Percentiles rank a stretch among this genome's conserved stretches.
Evolutionary conservation across 192 early-diverging fungal genomes (phyloP).

Genomic region (Coemansia sp.): DNA sequence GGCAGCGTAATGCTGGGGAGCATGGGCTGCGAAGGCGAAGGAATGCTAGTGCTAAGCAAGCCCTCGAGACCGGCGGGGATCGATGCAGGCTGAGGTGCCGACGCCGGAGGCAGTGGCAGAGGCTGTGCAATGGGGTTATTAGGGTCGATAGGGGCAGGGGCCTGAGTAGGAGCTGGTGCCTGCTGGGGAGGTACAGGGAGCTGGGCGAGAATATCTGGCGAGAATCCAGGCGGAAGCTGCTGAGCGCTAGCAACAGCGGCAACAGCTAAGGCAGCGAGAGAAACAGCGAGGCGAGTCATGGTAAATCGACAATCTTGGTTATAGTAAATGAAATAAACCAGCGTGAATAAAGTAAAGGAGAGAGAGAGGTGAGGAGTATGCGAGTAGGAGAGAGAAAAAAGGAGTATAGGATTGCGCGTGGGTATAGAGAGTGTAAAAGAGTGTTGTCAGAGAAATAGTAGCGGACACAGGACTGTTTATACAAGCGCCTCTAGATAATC

Average conservation of each 20-base stretch:
- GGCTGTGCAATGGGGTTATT: constrained; percentile 55
- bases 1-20: constrained; percentile 22
- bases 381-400: neutral
- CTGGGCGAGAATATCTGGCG: constrained; percentile 42
- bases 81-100: constrained; percentile 42
- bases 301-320: constrained; percentile 2
- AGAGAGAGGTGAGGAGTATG: neutral
- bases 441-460: constrained; percentile 7
- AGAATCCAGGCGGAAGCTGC: constrained; percentile 42
- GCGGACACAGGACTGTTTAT: constrained; percentile 2
- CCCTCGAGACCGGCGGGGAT: constrained; percentile 48
- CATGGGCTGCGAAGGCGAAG: constrained; percentile 6
- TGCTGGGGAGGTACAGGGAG: constrained; percentile 50
- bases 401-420: neutral
- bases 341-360: neutral
- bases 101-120: constrained; percentile 30
- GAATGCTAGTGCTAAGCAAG: constrained; percentile 2
- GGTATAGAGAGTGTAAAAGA: constrained; percentile 4
- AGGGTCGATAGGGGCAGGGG: constrained; percentile 48
- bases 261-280: constrained; percentile 30
- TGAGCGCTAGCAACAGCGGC: constrained; percentile 23
- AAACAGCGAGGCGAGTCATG: constrained; percentile 44
- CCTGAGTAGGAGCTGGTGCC: constrained; percentile 47
- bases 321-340: neutral
- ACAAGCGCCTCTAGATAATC: neutral